Base-by-base conservation (phyloP, 2,329 filamentous ascomycete species). In the Pseudogymnoascus sp. region DNA sequence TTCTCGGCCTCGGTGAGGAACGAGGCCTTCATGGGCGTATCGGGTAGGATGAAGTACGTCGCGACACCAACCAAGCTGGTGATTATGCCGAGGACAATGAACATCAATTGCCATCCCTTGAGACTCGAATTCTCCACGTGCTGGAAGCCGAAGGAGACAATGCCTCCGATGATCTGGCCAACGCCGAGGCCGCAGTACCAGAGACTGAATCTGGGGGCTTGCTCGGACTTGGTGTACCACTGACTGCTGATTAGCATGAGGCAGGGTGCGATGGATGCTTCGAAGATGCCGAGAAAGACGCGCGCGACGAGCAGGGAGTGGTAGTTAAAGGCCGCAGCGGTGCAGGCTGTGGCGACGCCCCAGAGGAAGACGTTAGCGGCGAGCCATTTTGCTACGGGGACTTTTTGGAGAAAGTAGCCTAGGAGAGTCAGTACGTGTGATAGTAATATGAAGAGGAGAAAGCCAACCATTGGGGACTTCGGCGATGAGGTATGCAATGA, bases 161-260 rank as follows among this genome's bases (percentile, higher is more conserved):
- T 64, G 2, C 77, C 78, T 2, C 78, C 78, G 26, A 78, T 47
- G 24, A 80, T 82, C 72, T 86, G 84, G 5, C 82, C 83, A 3
- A 84, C 72, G 1, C 85, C 84, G 11, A 86, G 75, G 7, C 84
- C 83, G 35, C 79, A 77, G 69, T 85, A 86, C 84, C 84, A 86
- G 69, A 86, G 78, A 16, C 79, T 81, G 70, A 85, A 84, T 7
- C 84, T 79, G 6, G 82, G 81, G 3, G 82, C 81, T 69, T 83
- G 81, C 71, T 87, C 84, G 1, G 76, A 76, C 64, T 80, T 80
- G 29, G 78, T 80, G 68, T 85, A 86, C 78, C 81, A 86, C 69
- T 82, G 79, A 63, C 81, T 82, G 66, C 80, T 84, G 67, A 87
- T 81, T 61, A 87, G 76, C 75, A 86, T 83, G 63, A 86, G 72